Percentiles rank a stretch among this genome's conserved stretches.
Conservation (phyloP, 75 land plant species). For the Sequoia sempervirens region DNA sequence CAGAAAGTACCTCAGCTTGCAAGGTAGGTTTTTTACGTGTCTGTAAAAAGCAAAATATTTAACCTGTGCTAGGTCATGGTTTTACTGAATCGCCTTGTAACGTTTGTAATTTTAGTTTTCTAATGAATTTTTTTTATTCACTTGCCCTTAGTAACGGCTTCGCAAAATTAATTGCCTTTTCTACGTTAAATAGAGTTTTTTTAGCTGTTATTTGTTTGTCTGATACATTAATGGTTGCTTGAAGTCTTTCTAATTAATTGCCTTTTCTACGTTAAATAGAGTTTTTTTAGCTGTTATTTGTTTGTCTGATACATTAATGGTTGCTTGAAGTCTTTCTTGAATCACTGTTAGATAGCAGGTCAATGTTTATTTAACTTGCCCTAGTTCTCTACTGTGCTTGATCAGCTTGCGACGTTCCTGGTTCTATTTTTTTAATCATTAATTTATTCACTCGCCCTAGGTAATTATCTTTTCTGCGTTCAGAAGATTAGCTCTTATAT, state of each 20-base stretch:
- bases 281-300: neutral
- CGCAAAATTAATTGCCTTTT: neutral
- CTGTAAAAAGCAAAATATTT: neutral
- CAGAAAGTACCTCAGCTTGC: conserved; percentile 40
- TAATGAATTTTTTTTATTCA: neutral
- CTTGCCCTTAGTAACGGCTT: neutral
- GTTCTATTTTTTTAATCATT: too few relatives aligned
- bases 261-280: too few relatives aligned
- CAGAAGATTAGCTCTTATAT: too few relatives aligned
- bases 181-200: neutral
- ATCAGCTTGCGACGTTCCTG: too few relatives aligned
- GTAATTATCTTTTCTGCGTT: too few relatives aligned
- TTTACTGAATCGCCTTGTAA: neutral
- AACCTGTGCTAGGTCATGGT: neutral
- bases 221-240: too few relatives aligned
- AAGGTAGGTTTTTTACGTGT: conserved; percentile 18
- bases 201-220: too few relatives aligned
- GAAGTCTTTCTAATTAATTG: neutral
- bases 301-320: neutral
- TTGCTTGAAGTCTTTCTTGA: too few relatives aligned
- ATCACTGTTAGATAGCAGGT: too few relatives aligned
- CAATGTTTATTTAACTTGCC: too few relatives aligned
- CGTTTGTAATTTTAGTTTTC: neutral
- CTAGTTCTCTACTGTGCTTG: too few relatives aligned
- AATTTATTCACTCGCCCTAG: too few relatives aligned